Evolutionary conservation across 2,329 filamentous ascomycete genomes (phyloP), one percentile per base, ranked within the genome.

Genomic region (Akanthomyces dipterigenus): DNA sequence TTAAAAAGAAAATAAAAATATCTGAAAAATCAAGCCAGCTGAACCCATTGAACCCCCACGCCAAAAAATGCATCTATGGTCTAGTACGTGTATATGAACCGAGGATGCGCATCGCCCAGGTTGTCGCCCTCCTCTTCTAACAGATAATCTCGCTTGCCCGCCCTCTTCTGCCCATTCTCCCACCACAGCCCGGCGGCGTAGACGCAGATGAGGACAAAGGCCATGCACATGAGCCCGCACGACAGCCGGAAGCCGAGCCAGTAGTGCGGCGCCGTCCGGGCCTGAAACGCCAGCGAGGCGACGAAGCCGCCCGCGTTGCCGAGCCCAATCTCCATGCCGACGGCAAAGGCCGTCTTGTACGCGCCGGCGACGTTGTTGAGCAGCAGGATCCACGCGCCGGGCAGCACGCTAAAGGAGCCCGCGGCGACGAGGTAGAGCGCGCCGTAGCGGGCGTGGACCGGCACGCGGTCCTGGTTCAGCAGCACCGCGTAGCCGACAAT

Each of bases 311-410:
- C 60, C 3, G 45, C 53, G 38, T 62, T 62, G 53, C 60, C 60
- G 8, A 62, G 60, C 5, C 60, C 60, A 43, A 62, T 58, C 26
- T 62, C 54, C 60, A 62, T 62, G 36, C 60, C 60, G 8, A 62
- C 26, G 24, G 60, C 54, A 40, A 62, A 62, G 5, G 60, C 60
- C 14, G 54, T 56, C 46, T 62, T 62, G 48, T 62, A 62, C 14
- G 46, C 34, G 22, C 60, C 60, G 11, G 54, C 56, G 12, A 62
- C 60, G 36, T 62, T 62, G 48, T 62, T 62, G 34, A 62, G 54
- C 24, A 62, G 48, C 46, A 58, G 40, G 16, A 62, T 58, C 60
- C 60, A 62, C 34, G 60, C 60, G 53, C 43, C 46, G 2, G 60
- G 60, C 24, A 62, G 60, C n/a, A 62, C 53, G 24, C 43, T 34